Percentiles rank a stretch among this genome's conserved stretches.
phyloP scores from a whole-genome alignment of 345 rosid species.

The Carallia pectinifolia region DNA sequence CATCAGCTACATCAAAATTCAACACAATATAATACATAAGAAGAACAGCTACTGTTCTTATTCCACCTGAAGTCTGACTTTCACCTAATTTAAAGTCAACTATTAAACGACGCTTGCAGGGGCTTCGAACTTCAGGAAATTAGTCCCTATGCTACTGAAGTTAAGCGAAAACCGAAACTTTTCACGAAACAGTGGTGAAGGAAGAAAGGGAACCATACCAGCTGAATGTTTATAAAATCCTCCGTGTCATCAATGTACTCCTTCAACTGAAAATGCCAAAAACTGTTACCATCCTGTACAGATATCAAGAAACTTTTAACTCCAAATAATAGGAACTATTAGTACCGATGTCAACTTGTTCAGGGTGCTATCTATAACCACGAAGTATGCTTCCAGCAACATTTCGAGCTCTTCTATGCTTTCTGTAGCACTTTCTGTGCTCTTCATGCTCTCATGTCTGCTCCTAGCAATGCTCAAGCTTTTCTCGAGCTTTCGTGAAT shows the following conservation, averaged over 20 bases:
- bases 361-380: constrained; percentile 88
- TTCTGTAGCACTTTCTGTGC: constrained; percentile 68
- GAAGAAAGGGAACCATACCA: constrained; percentile 23
- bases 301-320: neutral
- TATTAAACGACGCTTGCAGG: too few relatives aligned
- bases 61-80: too few relatives aligned
- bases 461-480: constrained; percentile 90
- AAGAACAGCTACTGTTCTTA: too few relatives aligned
- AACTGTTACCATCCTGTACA: neutral
- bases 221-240: constrained; percentile 96
- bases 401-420: constrained; percentile 94
- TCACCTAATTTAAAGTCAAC: too few relatives aligned
- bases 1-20: too few relatives aligned
- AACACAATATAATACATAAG: too few relatives aligned
- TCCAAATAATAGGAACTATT: neutral
- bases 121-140: too few relatives aligned
- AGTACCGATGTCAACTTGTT: constrained; percentile 94
- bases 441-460: constrained; percentile 85
- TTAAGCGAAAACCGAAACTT: neutral
- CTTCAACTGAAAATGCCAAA: constrained; percentile 63
- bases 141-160: too few relatives aligned
- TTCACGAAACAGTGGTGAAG: neutral
- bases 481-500: constrained; percentile 73
- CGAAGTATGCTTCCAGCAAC: constrained; percentile 99
- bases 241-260: constrained; percentile 97